Conservation (phyloP, 768 basidiomycete species). For the Exidia glandulosa region DNA sequence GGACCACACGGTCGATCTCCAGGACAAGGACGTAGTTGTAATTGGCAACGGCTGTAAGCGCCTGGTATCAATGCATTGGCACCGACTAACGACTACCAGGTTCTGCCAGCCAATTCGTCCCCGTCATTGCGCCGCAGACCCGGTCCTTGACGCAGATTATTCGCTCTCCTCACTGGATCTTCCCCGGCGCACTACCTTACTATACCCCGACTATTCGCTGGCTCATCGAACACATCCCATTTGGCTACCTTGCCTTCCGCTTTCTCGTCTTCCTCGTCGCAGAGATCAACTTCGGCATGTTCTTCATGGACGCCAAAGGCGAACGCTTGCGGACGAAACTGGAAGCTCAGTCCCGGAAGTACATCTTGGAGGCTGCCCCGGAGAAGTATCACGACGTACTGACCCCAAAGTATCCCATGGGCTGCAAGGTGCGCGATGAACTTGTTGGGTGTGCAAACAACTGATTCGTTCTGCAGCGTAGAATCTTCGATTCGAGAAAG, state of each 20-base stretch:
- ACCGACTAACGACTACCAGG: neutral
- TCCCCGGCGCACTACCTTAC: conserved; percentile 2
- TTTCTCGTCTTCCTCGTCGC: neutral
- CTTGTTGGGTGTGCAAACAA: neutral
- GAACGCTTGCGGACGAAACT: neutral
- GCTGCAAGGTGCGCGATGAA: conserved; percentile 7
- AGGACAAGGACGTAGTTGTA: conserved; percentile 13
- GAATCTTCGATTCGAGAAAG: conserved; percentile 10
- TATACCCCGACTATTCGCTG: neutral
- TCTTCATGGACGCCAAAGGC: neutral
- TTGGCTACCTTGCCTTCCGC: neutral
- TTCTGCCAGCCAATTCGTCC: conserved; percentile 11
- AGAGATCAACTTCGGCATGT: conserved; percentile 1
- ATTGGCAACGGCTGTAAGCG: conserved; percentile 15
- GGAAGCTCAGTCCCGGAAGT: conserved; percentile 2
- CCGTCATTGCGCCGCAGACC: conserved; percentile 7
- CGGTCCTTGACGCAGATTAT: conserved; percentile 11
- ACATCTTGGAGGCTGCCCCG: conserved; percentile 7
- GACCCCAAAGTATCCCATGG: conserved; percentile 12
- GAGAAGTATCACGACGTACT: conserved; percentile 13
- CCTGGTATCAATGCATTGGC: neutral
- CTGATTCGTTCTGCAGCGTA: conserved; percentile 6
- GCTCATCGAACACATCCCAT: conserved; percentile 5
- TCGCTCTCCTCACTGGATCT: conserved; percentile 10
- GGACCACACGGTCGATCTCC: conserved; percentile 7